Base-by-base conservation (phyloP, 1,284 basidiomycete genomes). In the Agaricales sp. region DNA sequence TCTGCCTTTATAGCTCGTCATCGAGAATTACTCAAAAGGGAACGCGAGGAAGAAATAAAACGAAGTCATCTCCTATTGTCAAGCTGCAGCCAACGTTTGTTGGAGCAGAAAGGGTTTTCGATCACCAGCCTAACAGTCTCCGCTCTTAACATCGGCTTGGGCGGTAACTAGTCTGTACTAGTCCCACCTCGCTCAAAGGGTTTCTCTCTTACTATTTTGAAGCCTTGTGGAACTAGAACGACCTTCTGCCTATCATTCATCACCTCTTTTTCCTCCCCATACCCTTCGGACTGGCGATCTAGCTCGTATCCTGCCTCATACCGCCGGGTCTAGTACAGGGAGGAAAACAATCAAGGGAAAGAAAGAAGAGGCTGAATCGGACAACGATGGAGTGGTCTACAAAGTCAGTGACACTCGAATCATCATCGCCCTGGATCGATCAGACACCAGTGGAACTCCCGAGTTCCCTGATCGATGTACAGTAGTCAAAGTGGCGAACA, bases 401-500 rank as follows among this genome's bases (percentile, higher is more conserved):
- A 87, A 86, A 65, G 78, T 90, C 2, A 80, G 84, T 4, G 84
- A 87, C 52, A 81, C 82, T 0, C 78, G 80, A 49, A 81, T 93
- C 47, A 75, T 88, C 8, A 72, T 92, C 48, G 88, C 90, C 1
- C 69, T 90, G 16, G 81, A 87, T 57, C 66, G 72, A 19, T 70
- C 75, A 18, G 78, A 81, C 48, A 69, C 73, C 38, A 69, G 76
- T 30, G 78, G 81, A 48, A 83, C 87, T 35, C 63, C 89, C 3
- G 87, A 92, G 54, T 63, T 95, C 0, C 91, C 92, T 1, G 89
- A 93, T 55, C 71, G 87, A 38, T 87, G 90, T 61, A 72, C 89
- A 13, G 66, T 95, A 52, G 66, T 96, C 48, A 96, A 96, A 63
- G 73, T 96, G 1, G 93, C 91, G 3, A 96, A 96, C 58, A 91